A percentile compares a stretch with the other conserved stretches of the same genome.
These are phyloP conservation scores for Orbilia ellipsospora DNA, from an alignment of 2,329 filamentous ascomycete species.

Conservation along the genomic window DNA sequence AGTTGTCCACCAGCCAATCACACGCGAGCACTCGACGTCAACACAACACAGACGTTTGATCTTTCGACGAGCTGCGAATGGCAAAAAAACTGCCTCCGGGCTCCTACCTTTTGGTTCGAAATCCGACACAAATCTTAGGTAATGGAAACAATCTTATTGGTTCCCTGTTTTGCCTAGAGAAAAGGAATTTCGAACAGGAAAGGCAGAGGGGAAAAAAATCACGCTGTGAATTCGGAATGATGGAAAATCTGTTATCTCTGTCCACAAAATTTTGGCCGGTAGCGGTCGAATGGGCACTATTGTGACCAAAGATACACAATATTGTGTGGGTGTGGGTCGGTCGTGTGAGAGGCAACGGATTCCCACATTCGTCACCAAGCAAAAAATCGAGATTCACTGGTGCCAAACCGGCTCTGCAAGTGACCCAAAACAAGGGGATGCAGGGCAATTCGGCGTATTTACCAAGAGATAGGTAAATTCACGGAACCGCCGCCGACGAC, in stretches of 20 bases:
- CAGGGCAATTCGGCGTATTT: constrained; percentile 33
- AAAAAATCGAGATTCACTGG: not conserved
- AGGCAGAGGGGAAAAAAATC: constrained; percentile 14
- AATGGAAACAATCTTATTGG: constrained; percentile 47
- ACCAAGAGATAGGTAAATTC: constrained; percentile 52
- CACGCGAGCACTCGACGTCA: constrained; percentile 29
- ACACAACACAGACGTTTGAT: constrained; percentile 53
- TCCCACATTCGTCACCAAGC: constrained; percentile 38
- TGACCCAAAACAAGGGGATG: constrained; percentile 10
- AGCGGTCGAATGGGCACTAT: constrained; percentile 40
- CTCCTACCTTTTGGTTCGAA: constrained; percentile 20
- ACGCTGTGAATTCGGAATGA: constrained; percentile 16
- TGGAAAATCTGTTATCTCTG: constrained; percentile 10
- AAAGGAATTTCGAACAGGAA: constrained; percentile 8
- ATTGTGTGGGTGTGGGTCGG: constrained; percentile 14
- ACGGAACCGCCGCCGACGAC: constrained; percentile 43
- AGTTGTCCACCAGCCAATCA: constrained; percentile 11
- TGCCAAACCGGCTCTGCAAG: constrained; percentile 17
- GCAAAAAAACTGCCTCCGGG: constrained; percentile 3
- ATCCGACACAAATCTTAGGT: constrained; percentile 52
- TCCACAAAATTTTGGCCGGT: constrained; percentile 10
- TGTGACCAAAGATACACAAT: not conserved
- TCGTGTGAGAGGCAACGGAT: constrained; percentile 18
- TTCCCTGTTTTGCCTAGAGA: constrained; percentile 17
- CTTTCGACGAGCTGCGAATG: constrained; percentile 36